Evolutionary conservation across 208 protist genomes (phyloP), one percentile per base, ranked within the genome.

Genomic region (Trypanosoma lewisi): DNA sequence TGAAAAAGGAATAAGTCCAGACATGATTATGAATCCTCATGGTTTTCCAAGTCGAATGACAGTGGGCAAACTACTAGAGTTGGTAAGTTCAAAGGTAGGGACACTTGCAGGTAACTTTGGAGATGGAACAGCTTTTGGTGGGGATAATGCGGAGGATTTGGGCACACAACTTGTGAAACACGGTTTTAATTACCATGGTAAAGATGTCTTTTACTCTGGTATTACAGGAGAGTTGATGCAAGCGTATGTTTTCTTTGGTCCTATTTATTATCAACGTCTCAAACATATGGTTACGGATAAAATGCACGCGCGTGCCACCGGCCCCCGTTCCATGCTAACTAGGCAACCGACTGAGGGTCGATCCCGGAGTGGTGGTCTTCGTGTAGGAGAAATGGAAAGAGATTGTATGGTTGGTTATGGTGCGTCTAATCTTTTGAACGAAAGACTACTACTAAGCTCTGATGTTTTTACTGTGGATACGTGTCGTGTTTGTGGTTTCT

Each of bases 231-330:
- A 99, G 73, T 80, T 97, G 23, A 83, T 99, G 67, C 73, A 82
- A 21, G 89, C 91, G n/a, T 99, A 99, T 75, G 97, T 99, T 39
- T 99, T 99, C 76, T 98, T 99, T 56, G 99, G 99, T 0, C 99
- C 99, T 17, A 98, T 99, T 21, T 99, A 99, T 78, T 99, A 99
- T 78, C 99, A 99, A 81, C 98, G 98, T 57, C 89, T 99, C 2
- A 99, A 99, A 83, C 99, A 99, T 78, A 99, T 99, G 98, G 99
- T 99, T 2, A 94, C 98, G 19, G 99, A 99, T 83, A 99, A 99
- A 80, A 99, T 99, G 93, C 99, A 99, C 72, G 97, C 98, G 0
- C 84, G 99, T 34, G 85, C 97, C 3, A 91, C 78, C 5, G 97
- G 97, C 8, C 97, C 97, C 19, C 78, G 88, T 0, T 94, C 95